Percentiles rank a stretch among this genome's conserved stretches.
These are phyloP conservation scores for Vanderwaltozyma polyspora DNA, from an alignment of 805 yeast genomes.

Conservation along the genomic window DNA sequence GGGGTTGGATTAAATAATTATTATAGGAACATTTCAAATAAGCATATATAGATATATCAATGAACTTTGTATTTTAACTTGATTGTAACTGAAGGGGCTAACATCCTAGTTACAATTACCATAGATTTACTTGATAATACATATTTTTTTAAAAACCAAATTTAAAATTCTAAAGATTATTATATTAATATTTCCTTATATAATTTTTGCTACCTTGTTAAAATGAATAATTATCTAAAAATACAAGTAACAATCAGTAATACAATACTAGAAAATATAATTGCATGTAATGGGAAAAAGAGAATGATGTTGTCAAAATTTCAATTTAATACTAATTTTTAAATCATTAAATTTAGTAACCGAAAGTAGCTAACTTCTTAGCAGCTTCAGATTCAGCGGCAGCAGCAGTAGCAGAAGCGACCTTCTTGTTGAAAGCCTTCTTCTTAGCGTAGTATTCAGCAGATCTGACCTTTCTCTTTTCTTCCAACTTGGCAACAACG, in stretches of 20 bases:
- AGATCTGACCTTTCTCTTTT: constrained; percentile 97
- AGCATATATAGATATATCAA: background rate
- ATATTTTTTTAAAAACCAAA: no score
- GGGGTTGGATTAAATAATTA: constrained; percentile 1
- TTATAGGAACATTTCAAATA: no score
- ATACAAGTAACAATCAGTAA: constrained; percentile 1
- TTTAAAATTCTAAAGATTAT: constrained; percentile 3
- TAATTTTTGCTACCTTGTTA: constrained; percentile 4
- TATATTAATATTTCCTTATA: no score
- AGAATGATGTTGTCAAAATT: constrained; percentile 4
- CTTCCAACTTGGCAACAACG: constrained; percentile 94
- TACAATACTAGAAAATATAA: constrained; percentile 2
- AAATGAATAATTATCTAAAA: background rate
- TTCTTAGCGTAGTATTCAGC: constrained; percentile 99
- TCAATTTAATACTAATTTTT: constrained; percentile 6
- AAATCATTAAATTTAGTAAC: constrained; percentile 61
- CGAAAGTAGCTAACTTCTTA: constrained; percentile 88
- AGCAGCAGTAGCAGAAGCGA: constrained; percentile 73
- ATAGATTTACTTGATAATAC: no score
- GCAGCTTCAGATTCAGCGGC: constrained; percentile 86
- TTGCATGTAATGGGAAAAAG: constrained; percentile 3
- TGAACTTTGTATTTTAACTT: no score
- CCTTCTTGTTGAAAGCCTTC: constrained; percentile 91
- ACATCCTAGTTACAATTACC: no score
- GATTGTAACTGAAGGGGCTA: no score